Conservation (phyloP, 108 stramenopile genomes). For the Cyclotella distinguenda region DNA sequence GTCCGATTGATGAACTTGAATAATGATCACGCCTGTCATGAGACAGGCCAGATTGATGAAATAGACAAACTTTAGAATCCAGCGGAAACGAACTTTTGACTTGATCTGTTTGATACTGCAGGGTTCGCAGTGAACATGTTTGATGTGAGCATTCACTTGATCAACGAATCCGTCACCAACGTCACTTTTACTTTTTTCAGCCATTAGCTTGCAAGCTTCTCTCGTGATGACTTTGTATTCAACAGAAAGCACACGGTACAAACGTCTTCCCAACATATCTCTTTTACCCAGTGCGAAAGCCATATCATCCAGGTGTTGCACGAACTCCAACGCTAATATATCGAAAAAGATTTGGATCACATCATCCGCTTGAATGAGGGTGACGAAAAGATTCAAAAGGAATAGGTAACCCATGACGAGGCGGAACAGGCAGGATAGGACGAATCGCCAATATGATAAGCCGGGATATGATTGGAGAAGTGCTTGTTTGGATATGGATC, state of each 20-base stretch:
- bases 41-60: slow-evolving; percentile 18
- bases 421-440: slow-evolving; percentile 1
- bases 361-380: slow-evolving; percentile 4
- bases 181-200: too few species aligned
- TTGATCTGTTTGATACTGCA: too few species aligned
- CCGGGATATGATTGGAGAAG: slow-evolving; percentile 5
- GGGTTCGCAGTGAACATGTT: too few species aligned
- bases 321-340: slow-evolving; percentile 18
- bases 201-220: too few species aligned
- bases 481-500: slow-evolving; percentile 21
- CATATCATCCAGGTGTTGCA: slow-evolving; percentile 22
- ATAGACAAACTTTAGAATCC: slow-evolving; percentile 24
- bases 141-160: too few species aligned
- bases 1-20: slow-evolving; percentile 6
- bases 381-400: slow-evolving; percentile 17
- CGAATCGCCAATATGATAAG: slow-evolving; percentile 5
- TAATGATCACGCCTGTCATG: slow-evolving; percentile 19
- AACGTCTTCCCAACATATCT: slow-evolving; percentile 5
- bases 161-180: too few species aligned
- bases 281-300: slow-evolving; percentile 16
- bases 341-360: slow-evolving; percentile 28
- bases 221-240: too few species aligned
- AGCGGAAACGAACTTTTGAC: too few species aligned
- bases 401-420: slow-evolving; percentile 16
- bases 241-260: slow-evolving; percentile 12